A percentile compares a stretch with the other conserved stretches of the same genome.
Evolutionary conservation across 495 filamentous ascomycete genomes (phyloP).

Genomic region (Annulohypoxylon bovei): DNA sequence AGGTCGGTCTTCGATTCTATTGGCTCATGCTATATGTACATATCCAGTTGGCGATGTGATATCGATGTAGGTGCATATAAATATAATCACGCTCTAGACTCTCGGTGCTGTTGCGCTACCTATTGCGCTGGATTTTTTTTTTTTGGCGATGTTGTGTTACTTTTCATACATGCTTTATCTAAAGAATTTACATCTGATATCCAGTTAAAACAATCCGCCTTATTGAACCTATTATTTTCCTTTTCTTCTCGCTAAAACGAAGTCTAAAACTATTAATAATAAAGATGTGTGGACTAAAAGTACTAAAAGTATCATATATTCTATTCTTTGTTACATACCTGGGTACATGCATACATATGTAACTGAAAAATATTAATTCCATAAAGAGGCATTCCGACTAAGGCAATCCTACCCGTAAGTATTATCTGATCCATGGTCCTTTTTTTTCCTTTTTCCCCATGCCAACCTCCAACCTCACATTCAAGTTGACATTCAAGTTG

Average conservation of each 20-base stretch:
- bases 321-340: not conserved
- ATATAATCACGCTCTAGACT: constrained; percentile 28
- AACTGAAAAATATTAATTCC: not conserved
- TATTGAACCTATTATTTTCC: too few relatives aligned
- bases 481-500: constrained; percentile 2
- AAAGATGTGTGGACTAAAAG: not conserved
- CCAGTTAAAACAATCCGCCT: not conserved
- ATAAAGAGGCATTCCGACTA: not conserved
- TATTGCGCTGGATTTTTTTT: too few relatives aligned
- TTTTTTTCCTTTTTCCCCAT: not conserved
- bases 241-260: not conserved
- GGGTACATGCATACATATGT: not conserved
- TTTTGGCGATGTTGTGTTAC: constrained; percentile 15
- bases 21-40: constrained; percentile 19
- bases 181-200: constrained; percentile 5
- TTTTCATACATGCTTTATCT: not conserved
- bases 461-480: constrained; percentile 2
- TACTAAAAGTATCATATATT: not conserved
- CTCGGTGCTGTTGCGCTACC: not conserved
- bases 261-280: not conserved
- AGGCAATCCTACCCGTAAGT: not conserved
- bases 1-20: constrained; percentile 18
- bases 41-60: constrained; percentile 32
- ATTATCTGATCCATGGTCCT: not conserved
- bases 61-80: constrained; percentile 9